Percentiles rank a stretch among this genome's conserved stretches.
These are phyloP conservation scores for Globisporangium paddicum DNA, from an alignment of 352 stramenopile genomes.

Conservation along the genomic window DNA sequence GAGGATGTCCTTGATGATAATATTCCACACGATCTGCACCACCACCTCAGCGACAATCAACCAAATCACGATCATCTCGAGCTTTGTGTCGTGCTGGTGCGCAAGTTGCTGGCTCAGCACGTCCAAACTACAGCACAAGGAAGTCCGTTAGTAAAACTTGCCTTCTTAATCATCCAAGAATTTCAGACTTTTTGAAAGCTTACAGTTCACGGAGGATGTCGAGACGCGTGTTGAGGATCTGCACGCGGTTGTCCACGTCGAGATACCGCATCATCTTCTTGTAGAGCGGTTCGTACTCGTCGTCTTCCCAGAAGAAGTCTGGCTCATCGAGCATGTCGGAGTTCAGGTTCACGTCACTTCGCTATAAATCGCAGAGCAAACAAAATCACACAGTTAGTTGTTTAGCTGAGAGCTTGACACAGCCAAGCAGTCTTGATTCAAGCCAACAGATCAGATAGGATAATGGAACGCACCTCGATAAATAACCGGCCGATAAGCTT, in stretches of 20 bases:
- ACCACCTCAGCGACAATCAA: constrained; percentile 90
- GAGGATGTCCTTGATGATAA: constrained; percentile 86
- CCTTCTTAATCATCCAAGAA: neutral
- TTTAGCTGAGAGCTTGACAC: neutral
- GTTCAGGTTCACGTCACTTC: constrained; percentile 92
- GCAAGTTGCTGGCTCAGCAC: constrained; percentile 91
- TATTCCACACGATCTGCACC: constrained; percentile 87
- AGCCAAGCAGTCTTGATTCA: no score
- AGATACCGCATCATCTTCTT: constrained; percentile 91
- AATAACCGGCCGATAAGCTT: constrained; percentile 90
- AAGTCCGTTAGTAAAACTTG: neutral
- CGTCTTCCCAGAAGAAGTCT: constrained; percentile 94
- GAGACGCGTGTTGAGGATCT: constrained; percentile 92
- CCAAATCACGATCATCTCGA: constrained; percentile 95
- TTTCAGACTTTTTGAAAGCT: constrained; percentile 16
- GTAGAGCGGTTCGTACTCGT: constrained; percentile 92
- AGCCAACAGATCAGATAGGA: neutral
- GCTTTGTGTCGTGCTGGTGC: constrained; percentile 83
- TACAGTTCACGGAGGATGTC: constrained; percentile 92
- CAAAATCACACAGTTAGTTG: no score
- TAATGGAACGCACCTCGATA: constrained; percentile 52
- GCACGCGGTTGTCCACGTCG: constrained; percentile 89
- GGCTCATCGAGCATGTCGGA: constrained; percentile 93
- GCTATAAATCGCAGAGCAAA: no score
- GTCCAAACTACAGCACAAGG: constrained; percentile 62